Conservation (phyloP, 2,329 filamentous ascomycete genomes). For the Diplodia intermedia region DNA sequence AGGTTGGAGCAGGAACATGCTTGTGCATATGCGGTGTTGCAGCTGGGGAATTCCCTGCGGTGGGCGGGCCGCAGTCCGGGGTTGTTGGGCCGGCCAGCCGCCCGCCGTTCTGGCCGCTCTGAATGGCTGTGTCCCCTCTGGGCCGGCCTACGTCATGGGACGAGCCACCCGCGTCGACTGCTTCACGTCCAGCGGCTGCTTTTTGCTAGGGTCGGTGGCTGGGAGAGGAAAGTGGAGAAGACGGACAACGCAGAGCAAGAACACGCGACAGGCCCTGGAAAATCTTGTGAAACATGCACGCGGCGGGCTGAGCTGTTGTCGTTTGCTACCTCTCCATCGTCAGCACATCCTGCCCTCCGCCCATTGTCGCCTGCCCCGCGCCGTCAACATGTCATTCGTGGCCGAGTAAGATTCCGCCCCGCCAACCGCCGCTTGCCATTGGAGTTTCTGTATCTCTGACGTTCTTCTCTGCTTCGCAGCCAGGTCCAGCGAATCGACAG, state of each 20-base stretch:
- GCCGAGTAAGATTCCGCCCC: slow-evolving; percentile 46
- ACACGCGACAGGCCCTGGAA: not conserved
- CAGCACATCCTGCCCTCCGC: not conserved
- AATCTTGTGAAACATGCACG: slow-evolving; percentile 6
- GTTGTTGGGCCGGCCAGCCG: not conserved
- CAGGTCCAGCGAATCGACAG: slow-evolving; percentile 64
- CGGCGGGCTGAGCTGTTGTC: slow-evolving; percentile 24
- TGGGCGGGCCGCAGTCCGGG: slow-evolving; percentile 23
- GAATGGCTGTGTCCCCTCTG: not conserved
- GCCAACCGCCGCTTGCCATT: not conserved
- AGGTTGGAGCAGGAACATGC: not conserved
- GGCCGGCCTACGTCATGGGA: slow-evolving; percentile 19
- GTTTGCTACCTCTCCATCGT: not conserved
- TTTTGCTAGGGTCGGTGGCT: slow-evolving; percentile 11
- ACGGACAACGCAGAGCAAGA: slow-evolving; percentile 15
- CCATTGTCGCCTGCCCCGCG: slow-evolving; percentile 11
- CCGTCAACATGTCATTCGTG: slow-evolving; percentile 49
- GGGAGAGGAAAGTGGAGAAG: slow-evolving; percentile 23
- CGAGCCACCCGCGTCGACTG: slow-evolving; percentile 8
- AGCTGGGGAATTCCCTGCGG: not conserved
- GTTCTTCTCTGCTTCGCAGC: slow-evolving; percentile 45
- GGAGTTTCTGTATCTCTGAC: not conserved
- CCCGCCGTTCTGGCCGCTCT: not conserved
- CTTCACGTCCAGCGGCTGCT: not conserved
- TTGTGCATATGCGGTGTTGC: slow-evolving; percentile 10